phyloP scores from a whole-genome alignment of 176 grass and related monocot species.

The Juncus effusus region DNA sequence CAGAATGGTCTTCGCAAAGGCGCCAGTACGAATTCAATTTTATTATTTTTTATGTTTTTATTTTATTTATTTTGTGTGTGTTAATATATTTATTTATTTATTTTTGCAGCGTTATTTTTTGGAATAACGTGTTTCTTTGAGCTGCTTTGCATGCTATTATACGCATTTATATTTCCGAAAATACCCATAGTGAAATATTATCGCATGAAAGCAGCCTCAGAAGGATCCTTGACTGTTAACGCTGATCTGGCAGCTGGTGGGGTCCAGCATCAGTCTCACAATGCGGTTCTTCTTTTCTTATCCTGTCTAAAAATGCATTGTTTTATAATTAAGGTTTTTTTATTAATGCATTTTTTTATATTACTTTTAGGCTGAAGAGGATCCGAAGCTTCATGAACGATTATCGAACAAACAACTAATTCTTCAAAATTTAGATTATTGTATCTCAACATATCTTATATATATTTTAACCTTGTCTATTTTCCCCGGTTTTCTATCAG shows the following conservation, averaged over 20 bases:
- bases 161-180: conserved; percentile 57
- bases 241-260: conserved; percentile 67
- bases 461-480: conserved; percentile 64
- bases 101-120: conserved; percentile 58
- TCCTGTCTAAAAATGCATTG: not conserved
- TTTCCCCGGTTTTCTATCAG: conserved; percentile 72
- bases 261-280: conserved; percentile 22
- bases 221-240: conserved; percentile 51
- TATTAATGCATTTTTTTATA: not conserved
- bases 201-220: conserved; percentile 56
- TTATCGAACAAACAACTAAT: conserved; percentile 47
- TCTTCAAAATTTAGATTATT: conserved; percentile 55
- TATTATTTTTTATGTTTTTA: too few species aligned
- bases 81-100: not conserved
- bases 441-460: conserved; percentile 47
- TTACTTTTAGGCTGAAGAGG: conserved; percentile 37
- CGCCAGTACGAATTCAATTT: conserved; percentile 39
- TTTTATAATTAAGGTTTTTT: too few species aligned
- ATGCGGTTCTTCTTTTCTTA: conserved; percentile 14
- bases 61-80: too few species aligned
- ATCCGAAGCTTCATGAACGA: conserved; percentile 28
- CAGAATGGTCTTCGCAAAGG: conserved; percentile 61
- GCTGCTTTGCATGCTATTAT: conserved; percentile 50
- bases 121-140: conserved; percentile 56
- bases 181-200: conserved; percentile 56